Evolutionary conservation across 2,329 filamentous ascomycete species (phyloP).

Genomic region (Colletotrichum eleusines): DNA sequence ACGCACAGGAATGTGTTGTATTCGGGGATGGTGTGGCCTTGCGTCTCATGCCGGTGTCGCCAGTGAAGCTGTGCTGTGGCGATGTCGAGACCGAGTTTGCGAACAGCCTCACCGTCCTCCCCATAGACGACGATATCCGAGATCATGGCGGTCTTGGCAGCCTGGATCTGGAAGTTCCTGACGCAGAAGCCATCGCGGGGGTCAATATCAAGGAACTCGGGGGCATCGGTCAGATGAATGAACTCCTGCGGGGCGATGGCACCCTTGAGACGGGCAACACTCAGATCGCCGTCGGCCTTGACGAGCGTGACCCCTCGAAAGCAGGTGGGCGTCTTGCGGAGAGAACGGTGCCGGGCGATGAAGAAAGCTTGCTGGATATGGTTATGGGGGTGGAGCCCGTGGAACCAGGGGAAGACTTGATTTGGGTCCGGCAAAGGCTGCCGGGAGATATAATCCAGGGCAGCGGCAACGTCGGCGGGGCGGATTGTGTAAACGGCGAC

Average conservation of each 20-base stretch:
- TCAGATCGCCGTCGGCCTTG: conserved; percentile 87
- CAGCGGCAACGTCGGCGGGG: conserved; percentile 74
- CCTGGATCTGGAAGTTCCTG: conserved; percentile 96
- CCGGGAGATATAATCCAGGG: conserved; percentile 79
- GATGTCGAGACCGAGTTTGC: conserved; percentile 76
- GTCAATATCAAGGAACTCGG: conserved; percentile 84
- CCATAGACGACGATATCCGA: conserved; percentile 96
- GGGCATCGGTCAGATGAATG: conserved; percentile 62
- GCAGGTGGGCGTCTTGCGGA: conserved; percentile 79
- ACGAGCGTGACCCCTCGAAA: conserved; percentile 86
- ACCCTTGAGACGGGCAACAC: conserved; percentile 82
- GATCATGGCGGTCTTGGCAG: conserved; percentile 85
- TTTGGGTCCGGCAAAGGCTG: conserved; percentile 87
- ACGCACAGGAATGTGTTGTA: conserved; percentile 88
- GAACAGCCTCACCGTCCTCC: conserved; percentile 71
- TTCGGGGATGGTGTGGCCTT: conserved; percentile 65
- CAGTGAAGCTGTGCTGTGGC: conserved; percentile 82
- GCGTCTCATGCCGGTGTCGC: conserved; percentile 72
- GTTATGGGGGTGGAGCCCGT: conserved; percentile 91
- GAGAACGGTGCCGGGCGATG: conserved; percentile 77
- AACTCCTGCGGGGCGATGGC: conserved; percentile 87
- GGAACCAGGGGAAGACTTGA: conserved; percentile 95
- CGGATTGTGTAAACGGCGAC: conserved; percentile 79
- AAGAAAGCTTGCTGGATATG: conserved; percentile 93
- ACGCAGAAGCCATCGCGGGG: conserved; percentile 93